Percentiles rank a stretch among this genome's conserved stretches.
These are phyloP conservation scores for Colletotrichum agaves DNA, from an alignment of 2,329 filamentous ascomycete species.

Conservation along the genomic window DNA sequence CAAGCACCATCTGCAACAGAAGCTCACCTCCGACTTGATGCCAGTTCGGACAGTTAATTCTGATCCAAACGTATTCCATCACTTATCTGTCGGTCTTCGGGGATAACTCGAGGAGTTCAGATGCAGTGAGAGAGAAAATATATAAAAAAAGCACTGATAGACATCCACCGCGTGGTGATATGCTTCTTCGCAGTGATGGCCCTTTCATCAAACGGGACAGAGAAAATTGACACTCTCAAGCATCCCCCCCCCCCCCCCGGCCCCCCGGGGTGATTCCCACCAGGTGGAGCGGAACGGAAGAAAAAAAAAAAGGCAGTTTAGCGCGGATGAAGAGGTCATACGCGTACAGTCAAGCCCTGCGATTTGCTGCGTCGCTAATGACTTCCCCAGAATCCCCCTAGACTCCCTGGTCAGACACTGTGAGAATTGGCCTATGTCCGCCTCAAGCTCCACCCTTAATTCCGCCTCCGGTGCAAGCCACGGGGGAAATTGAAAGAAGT, in stretches of 20 bases:
- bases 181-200: conserved; percentile 6
- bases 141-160: neutral
- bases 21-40: neutral
- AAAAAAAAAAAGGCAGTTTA: neutral
- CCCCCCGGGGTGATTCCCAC: no score
- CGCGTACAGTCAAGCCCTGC: conserved; percentile 1
- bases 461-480: conserved; percentile 31
- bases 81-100: no score
- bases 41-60: neutral
- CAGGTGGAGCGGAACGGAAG: conserved; percentile 7
- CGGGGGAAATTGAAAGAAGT: conserved; percentile 26
- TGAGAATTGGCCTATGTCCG: conserved; percentile 20
- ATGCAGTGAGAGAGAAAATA: no score
- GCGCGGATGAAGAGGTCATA: conserved; percentile 10
- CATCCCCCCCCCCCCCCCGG: no score
- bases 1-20: conserved; percentile 9
- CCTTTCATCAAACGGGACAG: conserved; percentile 6
- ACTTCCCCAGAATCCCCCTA: neutral
- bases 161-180: neutral
- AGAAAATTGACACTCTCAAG: neutral
- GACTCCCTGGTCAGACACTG: conserved; percentile 3
- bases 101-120: no score
- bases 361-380: conserved; percentile 10
- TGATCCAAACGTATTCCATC: neutral
- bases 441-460: conserved; percentile 30